Evolutionary conservation across 1,139 yeast genomes (phyloP).

Genomic region (Suhomyces chickasaworum): DNA sequence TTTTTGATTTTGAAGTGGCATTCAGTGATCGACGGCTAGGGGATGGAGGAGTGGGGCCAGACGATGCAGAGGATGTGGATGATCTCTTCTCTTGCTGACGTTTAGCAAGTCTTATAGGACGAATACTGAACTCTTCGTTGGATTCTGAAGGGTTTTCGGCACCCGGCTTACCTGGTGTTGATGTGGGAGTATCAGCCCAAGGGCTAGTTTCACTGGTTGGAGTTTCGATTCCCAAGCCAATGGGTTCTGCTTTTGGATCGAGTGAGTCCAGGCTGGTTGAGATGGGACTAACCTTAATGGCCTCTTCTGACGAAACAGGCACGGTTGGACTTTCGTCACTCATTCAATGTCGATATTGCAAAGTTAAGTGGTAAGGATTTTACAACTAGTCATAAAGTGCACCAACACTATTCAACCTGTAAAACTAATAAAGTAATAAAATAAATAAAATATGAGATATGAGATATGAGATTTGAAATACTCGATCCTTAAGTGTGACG

Average conservation of each 20-base stretch:
- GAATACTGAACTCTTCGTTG: slow-evolving; percentile 21
- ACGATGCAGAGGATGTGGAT: slow-evolving; percentile 11
- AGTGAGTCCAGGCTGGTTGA: background rate
- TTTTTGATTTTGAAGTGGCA: slow-evolving; percentile 10
- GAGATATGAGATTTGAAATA: too few relatives aligned
- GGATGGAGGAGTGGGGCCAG: slow-evolving; percentile 7
- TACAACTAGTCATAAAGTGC: background rate
- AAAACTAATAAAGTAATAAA: background rate
- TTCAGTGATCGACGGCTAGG: slow-evolving; percentile 4
- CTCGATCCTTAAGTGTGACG: too few relatives aligned
- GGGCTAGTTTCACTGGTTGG: slow-evolving; percentile 16
- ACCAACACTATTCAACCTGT: background rate
- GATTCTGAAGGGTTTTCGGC: background rate
- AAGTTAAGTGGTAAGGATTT: background rate
- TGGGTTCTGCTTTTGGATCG: slow-evolving; percentile 5
- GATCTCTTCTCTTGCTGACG: slow-evolving; percentile 24
- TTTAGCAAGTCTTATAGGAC: slow-evolving; percentile 39
- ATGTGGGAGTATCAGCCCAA: slow-evolving; percentile 15
- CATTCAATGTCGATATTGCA: background rate
- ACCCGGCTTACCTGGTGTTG: slow-evolving; percentile 9
- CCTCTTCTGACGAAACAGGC: background rate
- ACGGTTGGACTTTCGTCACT: slow-evolving; percentile 1
- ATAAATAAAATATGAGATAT: too few relatives aligned
- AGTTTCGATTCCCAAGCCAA: slow-evolving; percentile 14
- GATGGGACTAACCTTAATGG: background rate